A percentile compares a stretch with the other conserved stretches of the same genome.
These are phyloP conservation scores for Plasmodium adleri DNA, from an alignment of 169 alveolate genomes.

Conservation along the genomic window DNA sequence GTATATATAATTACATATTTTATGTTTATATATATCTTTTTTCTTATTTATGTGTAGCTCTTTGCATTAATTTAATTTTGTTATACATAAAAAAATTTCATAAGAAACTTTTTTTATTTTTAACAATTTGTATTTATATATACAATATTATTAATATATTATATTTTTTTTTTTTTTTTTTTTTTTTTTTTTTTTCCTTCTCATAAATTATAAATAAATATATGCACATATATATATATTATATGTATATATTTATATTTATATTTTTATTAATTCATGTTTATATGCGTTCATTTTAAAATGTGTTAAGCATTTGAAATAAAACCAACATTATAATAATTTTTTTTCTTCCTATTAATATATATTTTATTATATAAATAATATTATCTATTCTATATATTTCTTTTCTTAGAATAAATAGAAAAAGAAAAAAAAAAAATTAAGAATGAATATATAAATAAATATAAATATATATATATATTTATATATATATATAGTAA, in stretches of 20 bases:
- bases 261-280: neutral
- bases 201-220: neutral
- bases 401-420: neutral
- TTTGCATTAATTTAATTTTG: slow-evolving; percentile 3
- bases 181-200: neutral
- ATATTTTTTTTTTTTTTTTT: too few relatives aligned
- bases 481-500: too few relatives aligned
- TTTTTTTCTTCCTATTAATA: too few relatives aligned
- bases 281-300: too few relatives aligned
- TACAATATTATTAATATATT: too few relatives aligned
- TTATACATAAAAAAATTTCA: neutral
- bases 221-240: neutral
- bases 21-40: neutral
- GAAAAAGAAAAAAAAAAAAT: too few relatives aligned
- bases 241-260: neutral
- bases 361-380: too few relatives aligned
- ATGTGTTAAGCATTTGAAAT: too few relatives aligned
- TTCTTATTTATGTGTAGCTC: neutral
- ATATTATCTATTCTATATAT: neutral
- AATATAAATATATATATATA: too few relatives aligned
- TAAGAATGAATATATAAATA: too few relatives aligned
- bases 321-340: too few relatives aligned
- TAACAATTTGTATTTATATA: neutral
- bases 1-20: too few relatives aligned
- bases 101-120: slow-evolving; percentile 2